Conservation (phyloP, 148 eudicot genomes). For the Rhododendron vialii region DNA sequence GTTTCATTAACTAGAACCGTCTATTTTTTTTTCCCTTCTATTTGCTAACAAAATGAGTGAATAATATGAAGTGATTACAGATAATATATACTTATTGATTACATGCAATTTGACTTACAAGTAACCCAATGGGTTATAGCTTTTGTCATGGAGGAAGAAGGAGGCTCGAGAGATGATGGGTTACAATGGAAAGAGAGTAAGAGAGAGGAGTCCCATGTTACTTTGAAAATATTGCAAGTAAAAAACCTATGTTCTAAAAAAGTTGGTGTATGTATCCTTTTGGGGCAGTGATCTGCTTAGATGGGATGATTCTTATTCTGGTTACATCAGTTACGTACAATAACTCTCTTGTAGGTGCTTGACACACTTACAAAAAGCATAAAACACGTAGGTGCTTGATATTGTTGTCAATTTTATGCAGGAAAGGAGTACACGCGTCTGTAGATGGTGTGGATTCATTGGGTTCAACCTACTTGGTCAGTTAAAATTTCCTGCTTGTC, state of each 20-base stretch:
- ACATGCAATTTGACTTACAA: not conserved
- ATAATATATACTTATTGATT: not conserved
- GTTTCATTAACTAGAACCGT: not conserved
- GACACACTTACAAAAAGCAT: not conserved
- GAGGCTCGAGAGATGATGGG: not conserved
- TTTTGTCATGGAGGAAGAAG: not conserved
- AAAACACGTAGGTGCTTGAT: not conserved
- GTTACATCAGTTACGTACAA: not conserved
- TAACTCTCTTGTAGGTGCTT: not conserved
- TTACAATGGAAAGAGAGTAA: not conserved
- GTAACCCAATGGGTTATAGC: not conserved
- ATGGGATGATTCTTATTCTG: not conserved
- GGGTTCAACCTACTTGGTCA: slow-evolving; percentile 38
- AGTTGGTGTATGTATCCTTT: not conserved
- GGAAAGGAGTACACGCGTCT: slow-evolving; percentile 35
- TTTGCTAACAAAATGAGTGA: not conserved
- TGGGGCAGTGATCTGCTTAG: not conserved
- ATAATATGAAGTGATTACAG: not conserved
- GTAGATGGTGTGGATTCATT: slow-evolving; percentile 40
- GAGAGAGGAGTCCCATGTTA: not conserved
- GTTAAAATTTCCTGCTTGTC: slow-evolving; percentile 9
- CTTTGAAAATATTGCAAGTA: not conserved
- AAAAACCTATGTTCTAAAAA: not conserved
- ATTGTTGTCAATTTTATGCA: slow-evolving; percentile 16
- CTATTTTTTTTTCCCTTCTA: not conserved